These are phyloP conservation scores for Eucalyptus regnans DNA, from an alignment of 345 rosid genomes.

Conservation along the genomic window DNA sequence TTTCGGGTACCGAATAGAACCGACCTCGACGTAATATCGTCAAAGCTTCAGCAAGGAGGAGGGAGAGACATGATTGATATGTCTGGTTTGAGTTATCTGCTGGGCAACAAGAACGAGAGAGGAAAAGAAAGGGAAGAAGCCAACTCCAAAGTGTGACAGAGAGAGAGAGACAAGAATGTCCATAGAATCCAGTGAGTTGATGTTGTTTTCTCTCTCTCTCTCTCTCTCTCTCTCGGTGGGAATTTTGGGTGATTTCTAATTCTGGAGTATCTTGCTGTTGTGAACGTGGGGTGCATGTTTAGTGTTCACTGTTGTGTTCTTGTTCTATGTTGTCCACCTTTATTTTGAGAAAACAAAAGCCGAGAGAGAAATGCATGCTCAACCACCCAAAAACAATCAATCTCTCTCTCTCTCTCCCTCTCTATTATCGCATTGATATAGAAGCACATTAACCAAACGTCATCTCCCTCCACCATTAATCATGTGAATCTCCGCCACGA, in stretches of 20 bases:
- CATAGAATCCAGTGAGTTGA: background rate
- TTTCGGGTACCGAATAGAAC: background rate
- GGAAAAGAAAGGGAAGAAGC: background rate
- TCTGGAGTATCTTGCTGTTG: background rate
- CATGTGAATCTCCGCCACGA: background rate
- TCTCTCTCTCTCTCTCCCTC: background rate
- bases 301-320: background rate
- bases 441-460: background rate
- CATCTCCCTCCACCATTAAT: background rate
- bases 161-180: background rate
- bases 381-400: background rate
- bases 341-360: background rate
- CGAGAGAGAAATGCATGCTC: background rate
- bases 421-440: background rate
- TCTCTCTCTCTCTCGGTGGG: background rate
- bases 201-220: background rate
- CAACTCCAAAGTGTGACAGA: background rate
- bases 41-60: background rate
- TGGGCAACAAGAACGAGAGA: background rate
- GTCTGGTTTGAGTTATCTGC: background rate
- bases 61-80: background rate
- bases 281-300: constrained; percentile 57
- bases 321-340: background rate
- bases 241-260: background rate
- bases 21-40: background rate